phyloP scores from a whole-genome alignment of 495 filamentous ascomycete species.

The Endocarpon pusillum region DNA sequence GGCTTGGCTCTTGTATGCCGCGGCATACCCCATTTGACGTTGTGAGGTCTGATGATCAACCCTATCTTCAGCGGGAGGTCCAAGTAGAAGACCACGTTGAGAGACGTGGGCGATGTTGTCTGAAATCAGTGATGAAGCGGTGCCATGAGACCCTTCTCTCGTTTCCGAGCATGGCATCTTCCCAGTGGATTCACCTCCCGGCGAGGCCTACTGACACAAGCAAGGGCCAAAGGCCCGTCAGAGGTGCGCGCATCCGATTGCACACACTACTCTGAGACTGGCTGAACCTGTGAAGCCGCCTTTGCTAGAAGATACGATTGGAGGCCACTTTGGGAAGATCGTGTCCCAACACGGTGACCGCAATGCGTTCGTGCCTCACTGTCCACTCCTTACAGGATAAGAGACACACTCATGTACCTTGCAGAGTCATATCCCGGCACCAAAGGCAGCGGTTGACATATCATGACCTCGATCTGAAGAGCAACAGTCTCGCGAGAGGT shows the following conservation, averaged over 20 bases:
- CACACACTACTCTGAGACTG: too few species aligned
- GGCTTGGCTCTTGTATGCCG: too few species aligned
- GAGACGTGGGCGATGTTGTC: too few species aligned
- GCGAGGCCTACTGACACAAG: neutral
- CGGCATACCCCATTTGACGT: too few species aligned
- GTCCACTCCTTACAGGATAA: neutral
- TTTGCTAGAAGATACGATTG: constrained; percentile 57
- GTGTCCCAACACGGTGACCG: constrained; percentile 57
- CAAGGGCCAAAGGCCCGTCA: neutral
- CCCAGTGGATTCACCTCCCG: too few species aligned
- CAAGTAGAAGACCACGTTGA: too few species aligned
- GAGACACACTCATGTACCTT: neutral
- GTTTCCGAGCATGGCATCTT: neutral
- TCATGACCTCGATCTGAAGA: constrained; percentile 50
- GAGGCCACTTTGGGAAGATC: constrained; percentile 60
- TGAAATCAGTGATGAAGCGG: too few species aligned
- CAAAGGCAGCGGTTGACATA: constrained; percentile 54
- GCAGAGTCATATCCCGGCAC: constrained; percentile 48
- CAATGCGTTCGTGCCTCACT: constrained; percentile 38
- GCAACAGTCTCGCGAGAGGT: constrained; percentile 61
- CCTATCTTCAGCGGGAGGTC: too few species aligned
- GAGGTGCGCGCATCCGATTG: neutral
- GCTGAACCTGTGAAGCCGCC: too few species aligned
- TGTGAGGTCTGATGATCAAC: too few species aligned
- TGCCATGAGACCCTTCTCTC: neutral